phyloP scores from a whole-genome alignment of 148 eudicot species.

The Spergularia marina region DNA sequence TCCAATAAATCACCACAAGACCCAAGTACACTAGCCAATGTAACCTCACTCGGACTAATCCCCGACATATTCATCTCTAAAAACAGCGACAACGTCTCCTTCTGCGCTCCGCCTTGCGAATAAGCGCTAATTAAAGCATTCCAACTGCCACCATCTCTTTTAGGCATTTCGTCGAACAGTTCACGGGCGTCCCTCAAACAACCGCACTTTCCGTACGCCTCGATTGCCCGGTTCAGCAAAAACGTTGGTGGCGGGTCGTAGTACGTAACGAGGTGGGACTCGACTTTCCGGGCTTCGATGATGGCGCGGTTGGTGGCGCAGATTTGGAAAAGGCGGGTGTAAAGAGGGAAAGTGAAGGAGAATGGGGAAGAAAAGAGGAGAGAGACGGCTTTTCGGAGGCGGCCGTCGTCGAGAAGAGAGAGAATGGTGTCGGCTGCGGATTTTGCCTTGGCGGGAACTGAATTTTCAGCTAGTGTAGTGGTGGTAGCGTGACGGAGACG shows the following conservation, averaged over 20 bases:
- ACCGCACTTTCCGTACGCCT: slow-evolving; percentile 54
- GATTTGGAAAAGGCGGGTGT: slow-evolving; percentile 53
- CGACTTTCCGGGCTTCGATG: slow-evolving; percentile 65
- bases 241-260: slow-evolving; percentile 55
- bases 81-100: slow-evolving; percentile 46
- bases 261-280: slow-evolving; percentile 57
- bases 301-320: slow-evolving; percentile 46
- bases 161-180: slow-evolving; percentile 80
- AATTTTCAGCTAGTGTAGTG: background rate
- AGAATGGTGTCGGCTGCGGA: slow-evolving; percentile 36
- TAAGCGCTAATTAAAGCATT: slow-evolving; percentile 59
- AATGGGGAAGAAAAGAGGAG: slow-evolving; percentile 53
- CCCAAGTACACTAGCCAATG: slow-evolving; percentile 57
- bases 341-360: slow-evolving; percentile 48
- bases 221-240: slow-evolving; percentile 66
- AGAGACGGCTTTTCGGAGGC: slow-evolving; percentile 52
- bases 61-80: slow-evolving; percentile 41
- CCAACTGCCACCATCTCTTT: slow-evolving; percentile 83
- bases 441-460: slow-evolving; percentile 24
- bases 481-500: slow-evolving; percentile 25
- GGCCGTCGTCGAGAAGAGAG: slow-evolving; percentile 40
- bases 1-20: slow-evolving; percentile 58
- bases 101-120: slow-evolving; percentile 30
- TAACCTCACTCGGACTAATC: slow-evolving; percentile 50
- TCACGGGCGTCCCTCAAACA: slow-evolving; percentile 58